Percentiles rank a stretch among this genome's conserved stretches.
Conservation (phyloP, 1,284 basidiomycete species). For the Ganoderma meredithae region DNA sequence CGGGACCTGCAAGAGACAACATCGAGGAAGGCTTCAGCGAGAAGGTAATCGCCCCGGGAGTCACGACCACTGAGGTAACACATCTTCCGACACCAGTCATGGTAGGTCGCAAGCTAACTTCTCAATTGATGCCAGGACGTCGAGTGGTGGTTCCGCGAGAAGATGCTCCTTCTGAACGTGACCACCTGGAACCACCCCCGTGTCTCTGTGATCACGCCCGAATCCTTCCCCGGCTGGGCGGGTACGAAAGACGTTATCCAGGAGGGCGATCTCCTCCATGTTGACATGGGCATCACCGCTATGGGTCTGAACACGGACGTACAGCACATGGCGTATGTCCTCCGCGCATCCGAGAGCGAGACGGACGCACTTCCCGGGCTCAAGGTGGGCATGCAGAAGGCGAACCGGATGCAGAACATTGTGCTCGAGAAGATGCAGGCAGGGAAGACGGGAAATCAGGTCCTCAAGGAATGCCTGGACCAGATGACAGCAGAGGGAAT, state of each 20-base stretch:
- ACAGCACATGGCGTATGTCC: slow-evolving; percentile 63
- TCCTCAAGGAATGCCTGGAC: slow-evolving; percentile 48
- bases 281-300: slow-evolving; percentile 61
- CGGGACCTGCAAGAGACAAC: slow-evolving; percentile 54
- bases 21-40: slow-evolving; percentile 60
- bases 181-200: slow-evolving; percentile 62
- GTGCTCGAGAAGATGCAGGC: slow-evolving; percentile 52
- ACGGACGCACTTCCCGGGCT: slow-evolving; percentile 51
- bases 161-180: slow-evolving; percentile 56
- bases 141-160: slow-evolving; percentile 62
- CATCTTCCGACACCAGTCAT: neutral
- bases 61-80: slow-evolving; percentile 53
- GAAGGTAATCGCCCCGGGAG: slow-evolving; percentile 48
- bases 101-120: neutral
- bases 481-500: slow-evolving; percentile 54
- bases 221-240: slow-evolving; percentile 54
- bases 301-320: slow-evolving; percentile 65
- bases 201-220: slow-evolving; percentile 53
- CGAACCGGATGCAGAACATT: slow-evolving; percentile 61
- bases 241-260: slow-evolving; percentile 51
- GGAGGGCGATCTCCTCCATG: slow-evolving; percentile 59
- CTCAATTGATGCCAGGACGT: slow-evolving; percentile 47
- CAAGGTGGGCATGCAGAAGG: slow-evolving; percentile 52
- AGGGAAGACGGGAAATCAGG: slow-evolving; percentile 56
- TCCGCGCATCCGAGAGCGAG: slow-evolving; percentile 50